Conservation (phyloP, 73 alveolate genomes). For the Uronychia setigera region DNA sequence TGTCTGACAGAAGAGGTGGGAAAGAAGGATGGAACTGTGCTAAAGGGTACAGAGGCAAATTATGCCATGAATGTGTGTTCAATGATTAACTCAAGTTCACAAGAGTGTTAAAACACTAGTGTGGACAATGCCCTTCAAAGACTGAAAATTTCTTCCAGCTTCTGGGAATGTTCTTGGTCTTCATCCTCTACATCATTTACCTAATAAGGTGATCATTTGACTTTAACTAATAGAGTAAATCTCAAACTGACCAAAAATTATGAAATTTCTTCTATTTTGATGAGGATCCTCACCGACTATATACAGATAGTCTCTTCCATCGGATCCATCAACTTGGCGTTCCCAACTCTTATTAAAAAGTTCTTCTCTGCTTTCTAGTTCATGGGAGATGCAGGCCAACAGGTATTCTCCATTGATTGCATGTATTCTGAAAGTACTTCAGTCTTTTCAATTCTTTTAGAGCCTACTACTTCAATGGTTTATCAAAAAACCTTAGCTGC, state of each 20-base stretch:
- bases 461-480: neutral
- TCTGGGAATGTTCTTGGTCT: neutral
- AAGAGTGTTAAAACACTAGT: slow-evolving; percentile 5
- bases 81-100: neutral
- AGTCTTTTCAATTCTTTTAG: no score
- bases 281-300: neutral
- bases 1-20: neutral
- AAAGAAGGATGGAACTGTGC: slow-evolving; percentile 3
- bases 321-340: neutral
- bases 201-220: no score
- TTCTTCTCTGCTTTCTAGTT: neutral
- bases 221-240: no score
- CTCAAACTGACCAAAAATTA: neutral
- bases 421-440: neutral
- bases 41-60: slow-evolving; percentile 15
- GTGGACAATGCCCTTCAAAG: slow-evolving; percentile 15
- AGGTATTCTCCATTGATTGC: neutral
- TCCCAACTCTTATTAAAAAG: neutral
- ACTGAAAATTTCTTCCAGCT: neutral
- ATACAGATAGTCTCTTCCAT: neutral
- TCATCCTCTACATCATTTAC: neutral
- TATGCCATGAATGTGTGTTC: slow-evolving; percentile 23
- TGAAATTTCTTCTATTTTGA: neutral
- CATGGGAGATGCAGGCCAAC: neutral
- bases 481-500: neutral